Percentiles rank a stretch among this genome's conserved stretches.
Conservation (phyloP, 192 early-diverging fungal genomes). For the Lobulomyces angularis region DNA sequence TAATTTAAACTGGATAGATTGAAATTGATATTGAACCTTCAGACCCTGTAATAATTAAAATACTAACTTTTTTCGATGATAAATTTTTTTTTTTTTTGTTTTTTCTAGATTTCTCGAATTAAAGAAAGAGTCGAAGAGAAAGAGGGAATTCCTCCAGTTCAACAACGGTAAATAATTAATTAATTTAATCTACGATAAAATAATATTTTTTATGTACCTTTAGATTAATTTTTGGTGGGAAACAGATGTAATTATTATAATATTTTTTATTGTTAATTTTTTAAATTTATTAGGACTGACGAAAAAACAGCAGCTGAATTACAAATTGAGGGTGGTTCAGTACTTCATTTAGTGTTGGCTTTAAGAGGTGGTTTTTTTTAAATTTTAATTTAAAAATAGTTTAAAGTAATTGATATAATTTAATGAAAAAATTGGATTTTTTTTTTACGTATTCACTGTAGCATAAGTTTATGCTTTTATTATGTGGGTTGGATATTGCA, state of each 20-base stretch:
- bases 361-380: slow-evolving; percentile 79
- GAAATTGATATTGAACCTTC: slow-evolving; percentile 76
- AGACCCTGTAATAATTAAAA: slow-evolving; percentile 37
- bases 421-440: too few species aligned
- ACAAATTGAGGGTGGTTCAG: slow-evolving; percentile 61
- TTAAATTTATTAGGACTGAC: slow-evolving; percentile 48
- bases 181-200: neutral
- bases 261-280: neutral
- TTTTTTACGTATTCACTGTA: too few species aligned
- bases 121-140: slow-evolving; percentile 91
- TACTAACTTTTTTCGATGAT: neutral
- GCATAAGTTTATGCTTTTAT: too few species aligned
- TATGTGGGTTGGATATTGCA: too few species aligned
- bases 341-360: slow-evolving; percentile 87
- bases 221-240: slow-evolving; percentile 80
- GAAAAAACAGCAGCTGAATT: slow-evolving; percentile 58
- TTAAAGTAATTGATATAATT: too few species aligned
- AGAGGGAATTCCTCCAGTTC: slow-evolving; percentile 92
- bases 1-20: slow-evolving; percentile 45
- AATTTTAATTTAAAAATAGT: too few species aligned
- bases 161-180: slow-evolving; percentile 55
- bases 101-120: slow-evolving; percentile 57
- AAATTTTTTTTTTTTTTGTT: neutral
- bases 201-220: slow-evolving; percentile 4
- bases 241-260: slow-evolving; percentile 66